Conservation (phyloP, 805 yeast species). For the Saturnispora quitensis region DNA sequence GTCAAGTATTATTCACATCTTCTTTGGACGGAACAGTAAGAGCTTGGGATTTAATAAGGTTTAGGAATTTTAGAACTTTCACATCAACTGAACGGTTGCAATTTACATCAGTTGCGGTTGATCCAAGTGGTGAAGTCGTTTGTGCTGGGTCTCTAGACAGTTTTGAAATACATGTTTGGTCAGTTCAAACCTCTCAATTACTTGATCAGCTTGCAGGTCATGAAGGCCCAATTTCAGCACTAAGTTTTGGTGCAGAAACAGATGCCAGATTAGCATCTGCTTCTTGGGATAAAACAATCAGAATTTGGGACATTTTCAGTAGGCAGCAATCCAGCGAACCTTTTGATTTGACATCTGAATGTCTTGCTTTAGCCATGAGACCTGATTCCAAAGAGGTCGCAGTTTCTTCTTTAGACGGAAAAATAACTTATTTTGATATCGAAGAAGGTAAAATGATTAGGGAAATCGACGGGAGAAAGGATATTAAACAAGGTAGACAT, state of each 20-base stretch:
- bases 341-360: constrained; percentile 76
- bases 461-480: constrained; percentile 76
- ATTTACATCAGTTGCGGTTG: constrained; percentile 84
- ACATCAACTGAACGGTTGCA: constrained; percentile 86
- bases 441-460: constrained; percentile 75
- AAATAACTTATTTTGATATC: constrained; percentile 73
- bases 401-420: constrained; percentile 83
- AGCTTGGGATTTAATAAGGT: constrained; percentile 93
- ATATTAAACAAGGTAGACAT: constrained; percentile 80
- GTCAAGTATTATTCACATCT: constrained; percentile 84
- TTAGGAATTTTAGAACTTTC: constrained; percentile 88
- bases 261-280: constrained; percentile 70
- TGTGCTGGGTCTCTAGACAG: constrained; percentile 90
- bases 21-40: constrained; percentile 95
- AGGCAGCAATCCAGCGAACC: constrained; percentile 88
- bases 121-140: constrained; percentile 94
- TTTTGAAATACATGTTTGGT: constrained; percentile 91
- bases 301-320: constrained; percentile 89
- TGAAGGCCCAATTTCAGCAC: constrained; percentile 87
- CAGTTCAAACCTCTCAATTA: constrained; percentile 90
- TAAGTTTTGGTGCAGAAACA: constrained; percentile 77
- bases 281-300: constrained; percentile 91
- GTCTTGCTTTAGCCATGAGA: constrained; percentile 69
- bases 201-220: constrained; percentile 87
- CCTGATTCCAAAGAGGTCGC: constrained; percentile 93